Base-by-base conservation (phyloP, 2,329 filamentous ascomycete species). In the Curvularia eragrostidis region DNA sequence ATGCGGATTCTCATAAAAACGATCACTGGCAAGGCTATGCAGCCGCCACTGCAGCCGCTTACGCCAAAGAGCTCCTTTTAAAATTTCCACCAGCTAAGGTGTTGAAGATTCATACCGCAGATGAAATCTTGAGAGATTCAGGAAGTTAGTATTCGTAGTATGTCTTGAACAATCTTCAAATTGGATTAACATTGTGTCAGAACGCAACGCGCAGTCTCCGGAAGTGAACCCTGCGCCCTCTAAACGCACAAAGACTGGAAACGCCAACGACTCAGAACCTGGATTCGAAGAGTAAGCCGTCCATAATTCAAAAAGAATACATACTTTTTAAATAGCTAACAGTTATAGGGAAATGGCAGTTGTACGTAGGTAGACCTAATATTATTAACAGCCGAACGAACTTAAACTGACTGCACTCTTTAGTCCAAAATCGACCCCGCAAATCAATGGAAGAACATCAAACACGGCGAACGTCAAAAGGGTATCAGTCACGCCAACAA, bases 41-140 rank as follows among this genome's bases (percentile, higher is more conserved):
- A 23, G 66, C 66, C 21, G 56, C 26, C 30, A 62, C 58, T 5
- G 67, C 66, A 44, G 67, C 64, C 10, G 66, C 61, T 41, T 70
- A 60, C 26, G 43, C 43, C 23, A 46, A 32, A 19, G 43, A 46
- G 18, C 24, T 46, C 10, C 43, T 46, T 7, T 21, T 5, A 1
- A 46, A 21, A 26, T 21, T 46, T 18, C 43, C n/a, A 18, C 43
- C 26, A 30, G 18, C 24, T 9, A 26, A 32, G 2, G 43, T 46
- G 1, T 12, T 18, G 2, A 19, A 13, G 32, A 21, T 26, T 4
- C 15, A 26, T 1, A 46, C 9, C n/a, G 13, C 18, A n/a, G 46
- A n/a, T 5, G 46, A 48, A 3, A 32, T 8, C 12, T 24, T 48
- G 21, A 24, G 9, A 21, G 30, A 24, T 9, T 26, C 8, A 21